Evolutionary conservation across 1,284 basidiomycete genomes (phyloP).

Genomic region (Heterobasidion annosum): DNA sequence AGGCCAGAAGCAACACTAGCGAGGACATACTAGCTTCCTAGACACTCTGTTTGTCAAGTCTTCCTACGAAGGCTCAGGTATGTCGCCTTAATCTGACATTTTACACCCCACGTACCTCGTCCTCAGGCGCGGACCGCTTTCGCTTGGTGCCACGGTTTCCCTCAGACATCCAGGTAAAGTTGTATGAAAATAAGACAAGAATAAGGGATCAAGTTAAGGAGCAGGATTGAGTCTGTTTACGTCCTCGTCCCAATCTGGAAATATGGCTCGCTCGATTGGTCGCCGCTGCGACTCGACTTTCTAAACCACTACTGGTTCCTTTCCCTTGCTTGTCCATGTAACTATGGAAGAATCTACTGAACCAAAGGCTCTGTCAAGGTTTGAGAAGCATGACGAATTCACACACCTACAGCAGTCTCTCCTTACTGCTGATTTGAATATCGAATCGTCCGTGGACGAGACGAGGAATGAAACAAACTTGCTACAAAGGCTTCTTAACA

Average conservation of each 20-base stretch:
- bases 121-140: not conserved
- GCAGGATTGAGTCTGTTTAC: too few species aligned
- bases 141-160: slow-evolving; percentile 7
- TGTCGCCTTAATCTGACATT: not conserved
- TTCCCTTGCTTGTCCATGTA: not conserved
- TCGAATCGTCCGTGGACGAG: slow-evolving; percentile 38
- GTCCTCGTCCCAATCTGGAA: too few species aligned
- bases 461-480: slow-evolving; percentile 30
- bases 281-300: too few species aligned
- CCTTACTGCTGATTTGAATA: slow-evolving; percentile 38
- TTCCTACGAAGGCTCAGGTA: slow-evolving; percentile 15
- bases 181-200: too few species aligned
- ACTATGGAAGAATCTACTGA: slow-evolving; percentile 20
- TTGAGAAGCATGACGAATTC: slow-evolving; percentile 58
- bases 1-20: slow-evolving; percentile 12
- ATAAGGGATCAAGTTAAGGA: too few species aligned
- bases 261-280: too few species aligned
- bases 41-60: slow-evolving; percentile 24
- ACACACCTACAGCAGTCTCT: slow-evolving; percentile 40
- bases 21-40: slow-evolving; percentile 30
- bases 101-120: not conserved
- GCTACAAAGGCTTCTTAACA: slow-evolving; percentile 33
- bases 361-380: slow-evolving; percentile 38
- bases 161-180: not conserved
- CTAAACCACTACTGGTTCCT: not conserved